Conservation (phyloP, 2,329 filamentous ascomycete genomes). For the Microdochium trichocladiopsis region DNA sequence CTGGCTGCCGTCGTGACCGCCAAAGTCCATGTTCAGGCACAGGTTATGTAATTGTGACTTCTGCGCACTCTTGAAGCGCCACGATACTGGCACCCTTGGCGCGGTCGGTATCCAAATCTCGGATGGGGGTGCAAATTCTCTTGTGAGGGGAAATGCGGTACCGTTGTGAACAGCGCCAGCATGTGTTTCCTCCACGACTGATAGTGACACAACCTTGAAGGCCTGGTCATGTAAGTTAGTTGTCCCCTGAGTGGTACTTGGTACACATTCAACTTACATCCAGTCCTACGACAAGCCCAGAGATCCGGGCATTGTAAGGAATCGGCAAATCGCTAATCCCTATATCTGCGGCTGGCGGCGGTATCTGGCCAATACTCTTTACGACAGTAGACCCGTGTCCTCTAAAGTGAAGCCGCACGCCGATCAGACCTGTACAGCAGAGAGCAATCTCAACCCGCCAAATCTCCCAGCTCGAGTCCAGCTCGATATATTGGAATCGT, state of each 20-base stretch:
- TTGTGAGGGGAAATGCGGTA: background rate
- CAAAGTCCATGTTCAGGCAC: conserved; percentile 12
- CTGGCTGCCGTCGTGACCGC: conserved; percentile 5
- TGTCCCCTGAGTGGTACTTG: background rate
- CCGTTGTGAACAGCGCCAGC: background rate
- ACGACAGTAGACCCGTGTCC: conserved; percentile 1
- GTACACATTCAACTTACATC: conserved; percentile 5
- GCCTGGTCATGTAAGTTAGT: conserved; percentile 2
- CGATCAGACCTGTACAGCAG: conserved; percentile 4
- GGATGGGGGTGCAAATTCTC: background rate
- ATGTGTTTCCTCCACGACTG: conserved; percentile 2
- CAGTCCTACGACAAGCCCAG: conserved; percentile 7
- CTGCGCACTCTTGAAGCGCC: conserved; percentile 1
- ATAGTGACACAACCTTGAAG: conserved; percentile 10
- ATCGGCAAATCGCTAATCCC: conserved; percentile 5
- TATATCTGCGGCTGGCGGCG: conserved; percentile 1
- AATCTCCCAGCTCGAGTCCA: conserved; percentile 3
- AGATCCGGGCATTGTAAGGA: background rate
- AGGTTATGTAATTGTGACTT: conserved; percentile 7
- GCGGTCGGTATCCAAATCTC: conserved; percentile 10
- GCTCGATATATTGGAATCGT: conserved; percentile 3
- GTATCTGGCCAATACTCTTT: conserved; percentile 5
- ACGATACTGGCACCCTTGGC: conserved; percentile 4
- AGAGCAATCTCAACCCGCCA: conserved; percentile 7
- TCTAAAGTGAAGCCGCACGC: conserved; percentile 7